Base-by-base conservation (phyloP, 331 rosid species). In the Malus hybrid region DNA sequence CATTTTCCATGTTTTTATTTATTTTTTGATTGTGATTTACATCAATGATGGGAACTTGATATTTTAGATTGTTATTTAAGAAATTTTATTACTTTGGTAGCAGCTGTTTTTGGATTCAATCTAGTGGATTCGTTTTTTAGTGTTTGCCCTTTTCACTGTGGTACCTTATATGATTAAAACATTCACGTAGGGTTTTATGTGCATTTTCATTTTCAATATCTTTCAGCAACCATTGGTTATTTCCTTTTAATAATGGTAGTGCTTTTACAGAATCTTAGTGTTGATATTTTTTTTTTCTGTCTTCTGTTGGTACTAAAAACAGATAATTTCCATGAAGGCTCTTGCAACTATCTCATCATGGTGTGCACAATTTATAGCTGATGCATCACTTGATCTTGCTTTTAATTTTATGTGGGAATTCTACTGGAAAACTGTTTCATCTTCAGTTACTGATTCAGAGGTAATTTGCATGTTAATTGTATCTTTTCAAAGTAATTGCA, bases 301-400 rank as follows among this genome's bases (percentile, higher is more conserved):
- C 54, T 54, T 52, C 31, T 85, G 73, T 79, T 67, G 16, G 16
- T 79, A 59, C n/a, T n/a, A n/a, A 59, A 56, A 71, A 75, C 88
- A 93, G 98, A 82, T 85, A 48, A 85, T 82, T 74, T 85, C 97
- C 36, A 34, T 90, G 82, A 91, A 91, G 88, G 89, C 90, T 75
- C 76, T 90, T 81, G 89, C 98, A 65, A 79, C 71, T 71, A 73
- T 90, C 76, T 83, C 87, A 56, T 84, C 79, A 31, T 90, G 90
- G 86, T 86, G 93, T 81, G 76, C 82, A 71, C 87, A 83, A 82
- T 76, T 83, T 71, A 83, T 50, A 84, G 79, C 65, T 31, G 79
- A 79, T 70, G 76, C 64, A 74, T 82, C 87, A 48, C 79, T 82
- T 24, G 78, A 82, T 64, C 67, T 61, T 74, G 87, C 88, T 65